Percentiles rank a stretch among this genome's conserved stretches.
phyloP scores from a whole-genome alignment of 805 yeast genomes.

The Pichia deserticola region DNA sequence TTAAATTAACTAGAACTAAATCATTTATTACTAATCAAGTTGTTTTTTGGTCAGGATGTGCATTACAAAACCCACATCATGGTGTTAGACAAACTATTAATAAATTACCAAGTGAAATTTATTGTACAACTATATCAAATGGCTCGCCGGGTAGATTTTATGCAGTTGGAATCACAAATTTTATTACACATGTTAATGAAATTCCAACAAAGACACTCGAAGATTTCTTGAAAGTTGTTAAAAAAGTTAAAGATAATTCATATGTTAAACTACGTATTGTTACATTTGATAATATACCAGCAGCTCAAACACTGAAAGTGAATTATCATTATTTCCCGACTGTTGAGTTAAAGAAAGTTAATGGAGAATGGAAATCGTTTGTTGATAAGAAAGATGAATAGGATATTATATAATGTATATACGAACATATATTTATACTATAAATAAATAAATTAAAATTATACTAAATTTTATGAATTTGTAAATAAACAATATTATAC shows the following conservation, averaged over 20 bases:
- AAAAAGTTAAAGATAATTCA: conserved; percentile 65
- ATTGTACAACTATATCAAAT: conserved; percentile 61
- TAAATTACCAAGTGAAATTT: conserved; percentile 74
- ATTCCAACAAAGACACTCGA: conserved; percentile 61
- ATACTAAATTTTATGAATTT: no score
- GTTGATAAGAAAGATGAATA: conserved; percentile 36
- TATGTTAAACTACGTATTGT: conserved; percentile 77
- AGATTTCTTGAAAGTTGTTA: conserved; percentile 59
- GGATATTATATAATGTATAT: not conserved
- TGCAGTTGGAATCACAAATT: conserved; percentile 69
- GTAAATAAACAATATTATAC: no score
- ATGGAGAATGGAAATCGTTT: conserved; percentile 45
- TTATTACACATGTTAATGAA: conserved; percentile 86
- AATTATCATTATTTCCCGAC: conserved; percentile 87
- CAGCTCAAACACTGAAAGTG: conserved; percentile 78
- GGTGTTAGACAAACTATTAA: conserved; percentile 82
- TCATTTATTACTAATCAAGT: conserved; percentile 53
- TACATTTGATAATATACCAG: conserved; percentile 79
- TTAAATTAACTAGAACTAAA: conserved; percentile 56
- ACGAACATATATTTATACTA: no score
- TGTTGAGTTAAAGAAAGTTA: conserved; percentile 46
- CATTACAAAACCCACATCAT: conserved; percentile 84
- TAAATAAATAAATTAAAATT: no score
- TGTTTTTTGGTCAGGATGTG: conserved; percentile 77
- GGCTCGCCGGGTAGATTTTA: conserved; percentile 88